Conservation (phyloP, 768 basidiomycete genomes). For the Daedaleopsis nitida region DNA sequence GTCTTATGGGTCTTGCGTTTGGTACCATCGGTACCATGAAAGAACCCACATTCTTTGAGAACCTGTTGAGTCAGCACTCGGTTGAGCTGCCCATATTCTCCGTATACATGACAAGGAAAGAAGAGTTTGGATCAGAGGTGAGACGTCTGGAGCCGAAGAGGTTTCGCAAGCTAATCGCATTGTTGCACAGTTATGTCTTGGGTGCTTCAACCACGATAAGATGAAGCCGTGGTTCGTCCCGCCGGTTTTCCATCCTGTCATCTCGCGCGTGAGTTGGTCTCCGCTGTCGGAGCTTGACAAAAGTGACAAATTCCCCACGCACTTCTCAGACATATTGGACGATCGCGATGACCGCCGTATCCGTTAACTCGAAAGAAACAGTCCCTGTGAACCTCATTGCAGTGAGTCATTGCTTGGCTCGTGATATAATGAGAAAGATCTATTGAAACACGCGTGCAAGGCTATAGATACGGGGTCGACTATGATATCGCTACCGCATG, state of each 20-base stretch:
- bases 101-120: slow-evolving; percentile 52
- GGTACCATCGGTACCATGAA: slow-evolving; percentile 49
- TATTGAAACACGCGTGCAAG: slow-evolving; percentile 33
- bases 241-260: slow-evolving; percentile 33
- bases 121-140: slow-evolving; percentile 51
- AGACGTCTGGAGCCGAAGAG: slow-evolving; percentile 5
- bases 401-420: slow-evolving; percentile 27
- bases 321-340: slow-evolving; percentile 60
- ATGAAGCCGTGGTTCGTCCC: slow-evolving; percentile 39
- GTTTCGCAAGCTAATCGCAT: background rate
- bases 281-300: too few species aligned
- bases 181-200: slow-evolving; percentile 39
- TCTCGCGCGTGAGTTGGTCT: slow-evolving; percentile 31
- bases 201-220: slow-evolving; percentile 43
- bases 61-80: slow-evolving; percentile 45
- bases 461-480: slow-evolving; percentile 73
- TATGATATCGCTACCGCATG: slow-evolving; percentile 57
- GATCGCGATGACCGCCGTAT: slow-evolving; percentile 48
- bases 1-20: slow-evolving; percentile 66
- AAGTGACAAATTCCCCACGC: background rate
- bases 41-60: slow-evolving; percentile 65
- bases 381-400: slow-evolving; percentile 36
- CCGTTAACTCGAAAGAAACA: slow-evolving; percentile 31
- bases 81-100: slow-evolving; percentile 54
- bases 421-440: background rate